A percentile compares a stretch with the other conserved stretches of the same genome.
These are phyloP conservation scores for Dendrobium huoshanense DNA, from an alignment of 106 monocot genomes.

Conservation along the genomic window DNA sequence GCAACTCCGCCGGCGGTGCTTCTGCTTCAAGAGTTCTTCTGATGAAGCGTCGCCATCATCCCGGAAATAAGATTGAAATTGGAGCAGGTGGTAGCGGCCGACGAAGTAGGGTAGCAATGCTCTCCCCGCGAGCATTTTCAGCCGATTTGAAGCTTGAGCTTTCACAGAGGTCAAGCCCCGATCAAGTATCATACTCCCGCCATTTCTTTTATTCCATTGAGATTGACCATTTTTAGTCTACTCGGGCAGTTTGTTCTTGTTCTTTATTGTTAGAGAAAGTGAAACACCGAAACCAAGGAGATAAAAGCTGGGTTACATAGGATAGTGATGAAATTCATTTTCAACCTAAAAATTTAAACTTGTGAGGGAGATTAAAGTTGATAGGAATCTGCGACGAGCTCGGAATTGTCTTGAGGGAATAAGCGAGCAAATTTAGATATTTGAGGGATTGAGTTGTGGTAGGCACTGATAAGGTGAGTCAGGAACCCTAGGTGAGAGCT, in stretches of 20 bases:
- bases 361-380: background rate
- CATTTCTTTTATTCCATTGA: background rate
- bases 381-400: too few relatives aligned
- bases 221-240: background rate
- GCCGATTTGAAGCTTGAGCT: background rate
- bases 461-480: too few relatives aligned
- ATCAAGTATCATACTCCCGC: background rate
- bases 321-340: background rate
- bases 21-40: background rate
- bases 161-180: background rate
- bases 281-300: too few relatives aligned
- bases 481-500: too few relatives aligned
- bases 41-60: background rate
- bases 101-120: background rate
- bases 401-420: too few relatives aligned
- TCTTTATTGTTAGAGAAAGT: background rate
- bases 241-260: background rate
- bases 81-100: background rate
- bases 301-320: too few relatives aligned
- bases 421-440: too few relatives aligned
- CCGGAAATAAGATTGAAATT: background rate
- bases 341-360: background rate
- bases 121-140: background rate
- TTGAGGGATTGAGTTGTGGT: too few relatives aligned
- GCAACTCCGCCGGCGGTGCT: background rate